Evolutionary conservation across 495 filamentous ascomycete genomes (phyloP), one percentile per base, ranked within the genome.

Genomic region (Tricharina praecox): DNA sequence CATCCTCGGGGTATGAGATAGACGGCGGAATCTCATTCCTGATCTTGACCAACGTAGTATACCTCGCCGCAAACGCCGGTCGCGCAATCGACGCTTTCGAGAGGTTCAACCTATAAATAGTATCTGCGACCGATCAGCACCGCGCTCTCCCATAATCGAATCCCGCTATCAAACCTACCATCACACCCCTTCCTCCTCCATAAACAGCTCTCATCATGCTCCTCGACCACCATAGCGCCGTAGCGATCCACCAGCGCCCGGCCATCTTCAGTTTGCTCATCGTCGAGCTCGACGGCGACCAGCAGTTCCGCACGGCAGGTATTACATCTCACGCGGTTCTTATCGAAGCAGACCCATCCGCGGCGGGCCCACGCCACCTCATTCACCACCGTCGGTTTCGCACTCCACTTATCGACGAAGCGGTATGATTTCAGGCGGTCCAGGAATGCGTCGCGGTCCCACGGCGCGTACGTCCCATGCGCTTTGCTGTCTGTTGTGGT

Each of bases 361-460:
- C 81, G 70, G 68, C 87, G 94, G 4, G 88, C 86, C 92, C 92
- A 97, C 63, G 83, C 77, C 4, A 95, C 81, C 64, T 96, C 90
- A 58, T 76, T 86, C 52, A 96, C 79, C 28, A 67, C 64, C 9
- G 81, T 69, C 2, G 90, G 84, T 66, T 82, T 96, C 45, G 69
- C 79, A 53, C 70, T 74, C 90, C 90, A 97, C 58, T 81, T 74
- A 49, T 85, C 86, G 35, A 95, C 77, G 51, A 85, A 83, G 45
- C 85, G 77, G 53, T 90, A 97, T 1, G 87, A 90, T 51, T 79
- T 79, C 36, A 97, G 67, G 18, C 90, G 70, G 51, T 76, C 73
- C 2, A 96, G 72, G 52, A 97, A 88, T 50, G 77, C 75, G 23
- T 76, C 76, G 42, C 87, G 81, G 60, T 88, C 83, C 73, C 79